Conservation (phyloP, 2,329 filamentous ascomycete genomes). For the Allantophomopsis lycopodina region DNA sequence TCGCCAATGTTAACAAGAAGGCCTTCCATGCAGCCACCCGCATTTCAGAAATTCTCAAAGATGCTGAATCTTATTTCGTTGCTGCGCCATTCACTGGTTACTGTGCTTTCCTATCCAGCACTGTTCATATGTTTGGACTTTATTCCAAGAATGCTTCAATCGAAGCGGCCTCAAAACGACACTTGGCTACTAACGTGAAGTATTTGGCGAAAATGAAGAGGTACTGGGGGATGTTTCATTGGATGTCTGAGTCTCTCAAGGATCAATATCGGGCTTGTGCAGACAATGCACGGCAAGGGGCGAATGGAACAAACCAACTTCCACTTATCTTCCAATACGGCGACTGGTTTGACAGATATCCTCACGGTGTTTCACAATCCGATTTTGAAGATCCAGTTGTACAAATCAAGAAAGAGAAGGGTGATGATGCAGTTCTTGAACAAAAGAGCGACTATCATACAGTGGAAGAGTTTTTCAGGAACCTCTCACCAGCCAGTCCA, state of each 20-base stretch:
- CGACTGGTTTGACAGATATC: slow-evolving; percentile 94
- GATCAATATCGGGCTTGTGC: slow-evolving; percentile 77
- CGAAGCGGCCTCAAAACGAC: slow-evolving; percentile 67
- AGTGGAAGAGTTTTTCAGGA: slow-evolving; percentile 87
- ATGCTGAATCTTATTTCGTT: slow-evolving; percentile 66
- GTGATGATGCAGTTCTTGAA: slow-evolving; percentile 77
- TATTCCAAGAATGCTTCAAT: slow-evolving; percentile 72
- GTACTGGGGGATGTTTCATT: slow-evolving; percentile 98
- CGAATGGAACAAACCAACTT: slow-evolving; percentile 27
- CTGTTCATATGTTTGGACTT: slow-evolving; percentile 85
- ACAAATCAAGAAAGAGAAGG: slow-evolving; percentile 57
- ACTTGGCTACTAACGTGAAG: slow-evolving; percentile 76
- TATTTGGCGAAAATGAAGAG: slow-evolving; percentile 92
- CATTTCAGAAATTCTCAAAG: slow-evolving; percentile 73
- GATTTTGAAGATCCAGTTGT: slow-evolving; percentile 69
- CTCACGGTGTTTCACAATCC: slow-evolving; percentile 73
- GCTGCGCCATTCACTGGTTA: slow-evolving; percentile 91
- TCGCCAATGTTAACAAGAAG: slow-evolving; percentile 59
- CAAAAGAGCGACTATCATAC: slow-evolving; percentile 86
- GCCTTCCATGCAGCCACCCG: slow-evolving; percentile 75
- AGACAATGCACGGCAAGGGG: slow-evolving; percentile 61
- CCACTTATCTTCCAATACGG: slow-evolving; percentile 80
- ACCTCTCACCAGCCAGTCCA: slow-evolving; percentile 48
- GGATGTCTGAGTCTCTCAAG: slow-evolving; percentile 85
- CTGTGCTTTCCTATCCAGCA: slow-evolving; percentile 84